Evolutionary conservation across 78 protist species (phyloP).

Genomic region (Dictyostelium firmibasis): DNA sequence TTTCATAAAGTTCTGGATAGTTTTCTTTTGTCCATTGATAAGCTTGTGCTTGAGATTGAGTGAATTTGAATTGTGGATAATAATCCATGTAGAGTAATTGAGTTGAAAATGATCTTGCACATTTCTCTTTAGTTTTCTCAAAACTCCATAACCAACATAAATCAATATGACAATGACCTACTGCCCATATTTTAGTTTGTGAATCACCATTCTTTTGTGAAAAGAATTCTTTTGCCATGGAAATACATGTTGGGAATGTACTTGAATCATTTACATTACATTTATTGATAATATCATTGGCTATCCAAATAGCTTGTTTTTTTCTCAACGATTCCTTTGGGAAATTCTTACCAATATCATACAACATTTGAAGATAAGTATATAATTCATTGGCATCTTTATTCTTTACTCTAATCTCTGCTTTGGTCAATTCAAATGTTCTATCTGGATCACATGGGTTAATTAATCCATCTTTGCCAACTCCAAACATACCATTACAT

Average conservation of each 20-base stretch:
- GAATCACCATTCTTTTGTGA: constrained; percentile 13
- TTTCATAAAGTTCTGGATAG: constrained; percentile 83
- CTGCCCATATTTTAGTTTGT: constrained; percentile 32
- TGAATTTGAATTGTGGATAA: constrained; percentile 72
- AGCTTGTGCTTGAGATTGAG: constrained; percentile 81
- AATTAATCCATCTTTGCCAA: constrained; percentile 58
- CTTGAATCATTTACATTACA: constrained; percentile 5
- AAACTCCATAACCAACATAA: constrained; percentile 91
- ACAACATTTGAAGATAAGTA: constrained; percentile 48
- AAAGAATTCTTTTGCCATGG: constrained; percentile 34
- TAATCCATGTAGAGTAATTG: constrained; percentile 76
- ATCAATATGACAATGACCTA: constrained; percentile 87
- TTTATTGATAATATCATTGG: constrained; percentile 57
- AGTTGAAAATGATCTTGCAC: constrained; percentile 80
- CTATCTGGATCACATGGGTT: constrained; percentile 58
- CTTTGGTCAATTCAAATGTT: constrained; percentile 26
- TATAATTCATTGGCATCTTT: constrained; percentile 36
- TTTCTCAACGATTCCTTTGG: constrained; percentile 53
- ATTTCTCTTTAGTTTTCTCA: constrained; percentile 82
- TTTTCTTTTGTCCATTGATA: constrained; percentile 51
- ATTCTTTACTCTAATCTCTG: constrained; percentile 49
- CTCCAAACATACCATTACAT: constrained; percentile 88
- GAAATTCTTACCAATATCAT: constrained; percentile 73
- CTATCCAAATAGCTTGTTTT: constrained; percentile 35
- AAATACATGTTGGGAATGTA: constrained; percentile 9